Base-by-base conservation (phyloP, 2,329 filamentous ascomycete species). In the Albifimbria verrucaria region DNA sequence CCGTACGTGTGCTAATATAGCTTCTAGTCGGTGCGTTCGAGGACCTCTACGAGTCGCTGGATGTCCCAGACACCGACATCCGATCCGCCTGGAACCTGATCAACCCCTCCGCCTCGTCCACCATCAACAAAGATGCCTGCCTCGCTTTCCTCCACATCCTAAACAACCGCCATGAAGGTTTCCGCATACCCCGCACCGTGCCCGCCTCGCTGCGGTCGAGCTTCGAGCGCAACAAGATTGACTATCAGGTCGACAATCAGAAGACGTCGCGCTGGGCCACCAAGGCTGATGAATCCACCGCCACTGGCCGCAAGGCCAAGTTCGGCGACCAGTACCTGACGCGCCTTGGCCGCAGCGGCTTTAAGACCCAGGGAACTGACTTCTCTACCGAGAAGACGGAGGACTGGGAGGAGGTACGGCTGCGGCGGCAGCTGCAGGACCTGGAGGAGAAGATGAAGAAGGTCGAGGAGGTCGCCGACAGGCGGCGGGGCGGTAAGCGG, bases 251-350 rank as follows among this genome's bases (percentile, higher is more conserved):
- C 55, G 91, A 95, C 70, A 88, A 88, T 64, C 83, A 88, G 57
- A 78, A 80, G 52, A 78, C 80, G 28, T 88, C 88, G 56, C 85
- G 88, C 63, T 96, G 92, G 89, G 91, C 89, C 2, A 82, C 85
- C 56, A 85, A 88, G 57, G 83, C 87, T 47, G 89, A 92, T 66
- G 90, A 95, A 49, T 82, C 83, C 59, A 97, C 93, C 0, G 75
- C 82, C 32, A 94, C 91, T 1, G 92, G 93, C 53, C 88, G 90
- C 66, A 99, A 99, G 75, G 88, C 92, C 62, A 97, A 96, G 75
- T 99, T 99, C 67, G 94, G 94, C 59, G 94, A 99, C 70, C 90
- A 96, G 58, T 99, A 97, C 72, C 83, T 99, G 53, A 95, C 90
- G 56, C 87, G 94, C 12, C 80, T 99, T 39, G 94, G 94, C 50